Conservation (phyloP, 2,329 filamentous ascomycete genomes). For the Trichoderma endophyticum region DNA sequence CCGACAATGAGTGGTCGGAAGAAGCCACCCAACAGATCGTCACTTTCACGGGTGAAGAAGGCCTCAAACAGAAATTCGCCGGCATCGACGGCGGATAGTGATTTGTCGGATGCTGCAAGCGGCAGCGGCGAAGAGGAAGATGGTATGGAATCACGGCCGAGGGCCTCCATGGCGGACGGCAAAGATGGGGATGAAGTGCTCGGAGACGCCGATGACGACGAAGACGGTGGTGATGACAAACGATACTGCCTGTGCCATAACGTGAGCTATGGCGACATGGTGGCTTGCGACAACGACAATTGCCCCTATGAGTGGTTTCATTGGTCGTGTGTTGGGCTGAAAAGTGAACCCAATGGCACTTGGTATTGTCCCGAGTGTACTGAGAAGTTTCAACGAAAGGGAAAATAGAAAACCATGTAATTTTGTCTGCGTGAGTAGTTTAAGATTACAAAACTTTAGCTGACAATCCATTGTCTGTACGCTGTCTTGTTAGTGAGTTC, state of each 20-base stretch:
- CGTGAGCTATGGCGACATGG: slow-evolving; percentile 84
- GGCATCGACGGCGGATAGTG: slow-evolving; percentile 61
- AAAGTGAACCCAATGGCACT: slow-evolving; percentile 63
- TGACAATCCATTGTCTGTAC: not conserved
- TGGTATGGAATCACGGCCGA: slow-evolving; percentile 31
- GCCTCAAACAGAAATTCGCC: slow-evolving; percentile 57
- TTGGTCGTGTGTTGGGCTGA: slow-evolving; percentile 69
- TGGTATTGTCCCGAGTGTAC: slow-evolving; percentile 66
- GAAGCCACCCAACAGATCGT: slow-evolving; percentile 56
- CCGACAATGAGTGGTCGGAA: slow-evolving; percentile 45
- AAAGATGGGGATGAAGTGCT: slow-evolving; percentile 48
- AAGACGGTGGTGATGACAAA: slow-evolving; percentile 72
- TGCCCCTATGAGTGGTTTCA: slow-evolving; percentile 87
- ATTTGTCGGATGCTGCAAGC: slow-evolving; percentile 62
- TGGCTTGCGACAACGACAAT: slow-evolving; percentile 79
- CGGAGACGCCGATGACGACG: slow-evolving; percentile 58
- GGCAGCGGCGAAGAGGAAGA: slow-evolving; percentile 53
- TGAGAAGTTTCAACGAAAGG: slow-evolving; percentile 45
- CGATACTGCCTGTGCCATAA: slow-evolving; percentile 83
- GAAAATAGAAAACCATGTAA: slow-evolving; percentile 24
- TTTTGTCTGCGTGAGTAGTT: not conserved
- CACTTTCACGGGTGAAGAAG: slow-evolving; percentile 60
- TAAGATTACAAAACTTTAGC: not conserved
- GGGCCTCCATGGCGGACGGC: slow-evolving; percentile 35
- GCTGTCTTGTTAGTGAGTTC: not conserved